Percentiles rank a stretch among this genome's conserved stretches.
phyloP scores from a whole-genome alignment of 495 filamentous ascomycete species.

The Xylaria acuta region DNA sequence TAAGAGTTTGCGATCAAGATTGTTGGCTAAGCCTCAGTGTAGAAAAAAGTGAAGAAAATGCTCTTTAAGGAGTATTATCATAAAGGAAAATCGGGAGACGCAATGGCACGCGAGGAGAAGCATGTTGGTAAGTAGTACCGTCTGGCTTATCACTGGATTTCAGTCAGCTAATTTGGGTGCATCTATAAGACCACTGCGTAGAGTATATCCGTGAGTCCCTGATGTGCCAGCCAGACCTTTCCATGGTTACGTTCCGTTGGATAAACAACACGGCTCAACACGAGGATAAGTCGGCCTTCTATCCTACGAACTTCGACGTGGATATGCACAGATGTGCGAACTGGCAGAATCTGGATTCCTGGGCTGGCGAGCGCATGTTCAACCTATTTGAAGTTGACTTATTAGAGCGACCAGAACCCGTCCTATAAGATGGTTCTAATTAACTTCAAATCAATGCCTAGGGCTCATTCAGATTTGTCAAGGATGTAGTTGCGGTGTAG shows the following conservation, averaged over 20 bases:
- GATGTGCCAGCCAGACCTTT: constrained; percentile 11
- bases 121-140: not conserved
- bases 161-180: not conserved
- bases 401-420: not conserved
- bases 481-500: not conserved
- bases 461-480: not conserved
- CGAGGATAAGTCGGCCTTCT: constrained; percentile 4
- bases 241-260: constrained; percentile 8
- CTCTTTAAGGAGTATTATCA: constrained; percentile 7
- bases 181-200: not conserved
- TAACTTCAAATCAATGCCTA: not conserved
- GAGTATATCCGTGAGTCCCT: not conserved
- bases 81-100: not conserved
- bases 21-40: not conserved
- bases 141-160: not conserved
- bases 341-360: constrained; percentile 1
- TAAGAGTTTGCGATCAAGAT: not conserved
- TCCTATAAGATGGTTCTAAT: not conserved
- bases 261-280: constrained; percentile 10
- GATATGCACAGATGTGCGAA: constrained; percentile 7
- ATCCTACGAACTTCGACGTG: constrained; percentile 1
- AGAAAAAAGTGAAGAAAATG: constrained; percentile 13
- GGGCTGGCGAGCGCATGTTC: constrained; percentile 11
- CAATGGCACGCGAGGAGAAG: constrained; percentile 2
- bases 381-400: constrained; percentile 5